These are phyloP conservation scores for Pichia sp. DNA, from an alignment of 1,139 yeast genomes.

Conservation along the genomic window DNA sequence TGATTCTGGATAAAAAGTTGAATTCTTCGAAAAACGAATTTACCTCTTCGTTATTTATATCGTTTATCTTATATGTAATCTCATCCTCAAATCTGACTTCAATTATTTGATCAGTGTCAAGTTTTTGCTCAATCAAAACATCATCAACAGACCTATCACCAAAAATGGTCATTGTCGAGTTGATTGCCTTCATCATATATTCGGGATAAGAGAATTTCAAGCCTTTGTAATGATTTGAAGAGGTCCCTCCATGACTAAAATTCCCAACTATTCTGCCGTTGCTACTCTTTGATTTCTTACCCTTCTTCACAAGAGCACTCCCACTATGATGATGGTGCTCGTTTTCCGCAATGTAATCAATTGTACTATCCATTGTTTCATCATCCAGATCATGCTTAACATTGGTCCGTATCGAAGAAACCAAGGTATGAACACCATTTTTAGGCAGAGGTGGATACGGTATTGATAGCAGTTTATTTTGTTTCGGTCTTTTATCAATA, in stretches of 20 bases:
- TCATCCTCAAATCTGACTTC: conserved; percentile 19
- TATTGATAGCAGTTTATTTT: conserved; percentile 2
- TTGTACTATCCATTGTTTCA: conserved; percentile 19
- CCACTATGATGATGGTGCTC: conserved; percentile 3
- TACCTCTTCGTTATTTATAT: conserved; percentile 9
- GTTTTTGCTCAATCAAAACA: conserved; percentile 16
- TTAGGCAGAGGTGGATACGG: conserved; percentile 37
- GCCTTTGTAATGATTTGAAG: too few species aligned
- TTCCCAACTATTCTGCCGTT: too few species aligned
- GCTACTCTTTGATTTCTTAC: too few species aligned
- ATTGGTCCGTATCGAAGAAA: conserved; percentile 34
- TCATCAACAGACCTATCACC: conserved; percentile 19
- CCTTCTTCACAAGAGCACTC: too few species aligned
- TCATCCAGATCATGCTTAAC: conserved; percentile 7
- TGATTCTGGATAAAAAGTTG: conserved; percentile 14
- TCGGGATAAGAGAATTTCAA: too few species aligned
- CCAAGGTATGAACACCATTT: conserved; percentile 40
- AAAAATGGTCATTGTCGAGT: conserved; percentile 20
- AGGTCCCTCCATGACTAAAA: too few species aligned
- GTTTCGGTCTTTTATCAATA: conserved; percentile 17
- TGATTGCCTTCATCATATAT: not conserved
- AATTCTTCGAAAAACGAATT: conserved; percentile 11
- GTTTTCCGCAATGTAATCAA: conserved; percentile 26
- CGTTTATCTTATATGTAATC: conserved; percentile 11
- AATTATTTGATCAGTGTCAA: conserved; percentile 14